Evolutionary conservation across 371 early-diverging fungal species (phyloP), one percentile per base, ranked within the genome.

Genomic region (Syncephalis fuscata): DNA sequence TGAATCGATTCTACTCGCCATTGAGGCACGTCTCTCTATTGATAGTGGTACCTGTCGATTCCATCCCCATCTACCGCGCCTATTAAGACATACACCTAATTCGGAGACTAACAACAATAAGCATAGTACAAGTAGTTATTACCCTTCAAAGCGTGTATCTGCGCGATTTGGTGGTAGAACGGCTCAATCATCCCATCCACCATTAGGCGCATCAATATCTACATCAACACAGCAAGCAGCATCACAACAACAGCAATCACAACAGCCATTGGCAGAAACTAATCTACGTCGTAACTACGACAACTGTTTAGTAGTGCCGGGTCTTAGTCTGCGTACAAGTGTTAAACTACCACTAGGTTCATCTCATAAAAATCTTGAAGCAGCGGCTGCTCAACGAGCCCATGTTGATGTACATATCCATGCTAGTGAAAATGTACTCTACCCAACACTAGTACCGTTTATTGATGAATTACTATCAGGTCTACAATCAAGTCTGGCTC

Each of bases 381-480:
- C 64, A 0, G 61, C 65, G 23, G 53, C 61, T 0, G 65, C 74
- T 0, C 67, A 67, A 8, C 65, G 68, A 16, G 52, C 79, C 19
- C 80, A 85, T 57, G 64, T 74, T 9, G 82, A 82, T 49, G 62
- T 85, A 10, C 53, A 71, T 39, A 77, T 88, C 48, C 81, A 78
- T 52, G 73, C 81, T 23, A 83, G 85, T 48, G 69, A 76, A 37
- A 88, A 88, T 49, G 71, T 67, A 1, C 55, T 88, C n/a, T 77
- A 82, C 50, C 88, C 88, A 1, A 74, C 81, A 0, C 61, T 85
- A 17, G 68, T 85, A 1, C 71, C 71, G 14, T 85, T 88, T 55
- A 67, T 82, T 49, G 66, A 70, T 46, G 82, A 87, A 37, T 63
- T 81, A 2, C 60, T 68, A 3, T 58, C 73, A 1, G 78, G 76